Percentiles rank a stretch among this genome's conserved stretches.
Conservation (phyloP, 306 rosid species). For the Dalbergia cultrata region DNA sequence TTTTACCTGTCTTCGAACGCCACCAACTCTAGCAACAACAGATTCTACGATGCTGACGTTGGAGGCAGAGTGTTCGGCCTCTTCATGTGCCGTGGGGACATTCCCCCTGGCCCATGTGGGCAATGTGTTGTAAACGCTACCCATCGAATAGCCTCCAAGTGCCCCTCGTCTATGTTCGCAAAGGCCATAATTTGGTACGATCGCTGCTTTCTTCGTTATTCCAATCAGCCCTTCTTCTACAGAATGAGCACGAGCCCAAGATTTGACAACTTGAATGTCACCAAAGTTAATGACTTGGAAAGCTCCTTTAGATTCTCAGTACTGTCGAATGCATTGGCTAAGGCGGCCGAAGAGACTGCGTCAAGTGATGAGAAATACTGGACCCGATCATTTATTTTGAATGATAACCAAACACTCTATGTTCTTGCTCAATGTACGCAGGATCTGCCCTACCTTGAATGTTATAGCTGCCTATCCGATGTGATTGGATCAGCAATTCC, state of each 20-base stretch:
- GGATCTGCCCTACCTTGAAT: background rate
- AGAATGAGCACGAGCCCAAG: background rate
- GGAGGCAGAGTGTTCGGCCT: constrained; percentile 12
- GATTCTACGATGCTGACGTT: background rate
- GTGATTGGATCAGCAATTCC: too few relatives aligned
- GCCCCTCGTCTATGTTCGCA: background rate
- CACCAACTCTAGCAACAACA: background rate
- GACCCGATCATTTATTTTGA: constrained; percentile 8
- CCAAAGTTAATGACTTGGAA: background rate
- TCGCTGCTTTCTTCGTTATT: constrained; percentile 40
- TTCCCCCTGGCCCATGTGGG: background rate
- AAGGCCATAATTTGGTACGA: constrained; percentile 47
- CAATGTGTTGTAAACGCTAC: constrained; percentile 35
- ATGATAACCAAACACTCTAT: background rate
- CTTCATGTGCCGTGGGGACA: constrained; percentile 49
- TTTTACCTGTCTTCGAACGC: constrained; percentile 45
- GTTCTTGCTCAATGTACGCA: background rate
- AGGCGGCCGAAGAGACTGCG: background rate
- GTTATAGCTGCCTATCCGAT: background rate
- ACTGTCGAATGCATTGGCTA: background rate
- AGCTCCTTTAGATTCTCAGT: background rate
- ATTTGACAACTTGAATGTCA: constrained; percentile 14
- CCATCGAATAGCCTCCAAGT: background rate
- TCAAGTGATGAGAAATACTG: background rate
- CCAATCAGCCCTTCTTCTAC: constrained; percentile 3